A percentile compares a stretch with the other conserved stretches of the same genome.
Evolutionary conservation across 2,329 filamentous ascomycete genomes (phyloP).

Genomic region (Rhexocercosporidium sp.): DNA sequence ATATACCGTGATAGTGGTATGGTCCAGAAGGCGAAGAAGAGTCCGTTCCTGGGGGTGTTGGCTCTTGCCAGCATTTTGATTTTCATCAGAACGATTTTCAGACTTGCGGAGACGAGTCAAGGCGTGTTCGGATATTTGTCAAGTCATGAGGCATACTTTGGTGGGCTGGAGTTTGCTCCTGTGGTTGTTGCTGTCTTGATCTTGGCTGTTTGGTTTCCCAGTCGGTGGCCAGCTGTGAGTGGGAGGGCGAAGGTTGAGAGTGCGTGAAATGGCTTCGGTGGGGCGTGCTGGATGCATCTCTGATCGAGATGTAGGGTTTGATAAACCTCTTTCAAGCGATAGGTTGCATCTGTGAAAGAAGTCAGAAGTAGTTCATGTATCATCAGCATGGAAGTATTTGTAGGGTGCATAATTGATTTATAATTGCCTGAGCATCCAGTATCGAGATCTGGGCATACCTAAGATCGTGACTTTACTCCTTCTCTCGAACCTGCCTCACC

Average conservation of each 20-base stretch:
- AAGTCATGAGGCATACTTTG: slow-evolving; percentile 58
- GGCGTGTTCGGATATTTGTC: slow-evolving; percentile 52
- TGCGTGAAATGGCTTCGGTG: neutral
- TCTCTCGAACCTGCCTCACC: slow-evolving; percentile 29
- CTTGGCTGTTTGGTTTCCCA: slow-evolving; percentile 15
- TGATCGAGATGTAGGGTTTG: neutral
- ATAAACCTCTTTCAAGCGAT: too few species aligned
- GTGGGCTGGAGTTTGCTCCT: slow-evolving; percentile 58
- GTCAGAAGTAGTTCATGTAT: neutral
- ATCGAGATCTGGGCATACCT: neutral
- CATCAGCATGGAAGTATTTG: neutral
- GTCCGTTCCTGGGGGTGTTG: slow-evolving; percentile 50
- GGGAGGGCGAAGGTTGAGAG: neutral
- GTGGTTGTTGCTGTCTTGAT: slow-evolving; percentile 52
- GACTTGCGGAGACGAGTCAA: slow-evolving; percentile 59
- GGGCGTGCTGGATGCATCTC: neutral
- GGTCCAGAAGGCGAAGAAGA: slow-evolving; percentile 32
- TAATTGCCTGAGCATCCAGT: neutral
- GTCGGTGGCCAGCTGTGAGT: slow-evolving; percentile 3
- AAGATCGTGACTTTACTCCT: neutral
- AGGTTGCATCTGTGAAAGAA: neutral
- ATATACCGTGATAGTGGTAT: neutral
- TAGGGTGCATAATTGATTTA: neutral
- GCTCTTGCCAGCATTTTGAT: slow-evolving; percentile 52
- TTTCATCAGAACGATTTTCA: slow-evolving; percentile 58